A percentile compares a stretch with the other conserved stretches of the same genome.
Conservation (phyloP, 2,329 filamentous ascomycete genomes). For the Botryotinia calthae region DNA sequence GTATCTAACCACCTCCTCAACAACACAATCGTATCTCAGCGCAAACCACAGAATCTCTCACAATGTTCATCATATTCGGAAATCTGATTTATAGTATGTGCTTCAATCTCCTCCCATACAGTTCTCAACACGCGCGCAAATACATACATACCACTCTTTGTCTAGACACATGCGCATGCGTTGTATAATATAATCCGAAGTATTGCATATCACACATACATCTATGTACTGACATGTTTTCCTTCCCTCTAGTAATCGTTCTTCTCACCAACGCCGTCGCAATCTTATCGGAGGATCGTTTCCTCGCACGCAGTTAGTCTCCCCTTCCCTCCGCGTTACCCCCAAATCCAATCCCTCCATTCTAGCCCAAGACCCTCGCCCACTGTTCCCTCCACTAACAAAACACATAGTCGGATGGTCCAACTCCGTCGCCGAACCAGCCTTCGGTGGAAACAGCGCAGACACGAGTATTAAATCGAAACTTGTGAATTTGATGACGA, state of each 20-base stretch:
- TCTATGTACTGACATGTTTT: not conserved
- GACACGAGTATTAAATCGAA: constrained; percentile 82
- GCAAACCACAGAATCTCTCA: constrained; percentile 34
- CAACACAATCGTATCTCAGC: not conserved
- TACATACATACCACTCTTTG: not conserved
- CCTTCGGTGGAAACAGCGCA: constrained; percentile 66
- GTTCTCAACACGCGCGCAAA: not conserved
- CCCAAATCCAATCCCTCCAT: not conserved
- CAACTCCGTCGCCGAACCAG: constrained; percentile 63
- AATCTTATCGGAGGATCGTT: constrained; percentile 90
- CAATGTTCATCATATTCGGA: constrained; percentile 66
- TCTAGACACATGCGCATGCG: not conserved
- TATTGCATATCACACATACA: not conserved
- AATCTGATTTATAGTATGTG: constrained; percentile 70
- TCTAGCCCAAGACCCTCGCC: not conserved
- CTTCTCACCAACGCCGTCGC: constrained; percentile 93
- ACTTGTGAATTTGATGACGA: constrained; percentile 84
- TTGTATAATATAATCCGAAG: not conserved
- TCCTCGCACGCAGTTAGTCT: constrained; percentile 71
- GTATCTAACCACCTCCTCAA: constrained; percentile 12
- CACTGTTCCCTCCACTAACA: constrained; percentile 3
- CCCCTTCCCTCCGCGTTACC: not conserved
- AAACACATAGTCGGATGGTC: constrained; percentile 72
- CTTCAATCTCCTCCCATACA: not conserved
- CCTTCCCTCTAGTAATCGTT: constrained; percentile 59